Percentiles rank a stretch among this genome's conserved stretches.
These are phyloP conservation scores for Debaryomyces hansenii DNA, from an alignment of 805 yeast genomes.

Conservation along the genomic window DNA sequence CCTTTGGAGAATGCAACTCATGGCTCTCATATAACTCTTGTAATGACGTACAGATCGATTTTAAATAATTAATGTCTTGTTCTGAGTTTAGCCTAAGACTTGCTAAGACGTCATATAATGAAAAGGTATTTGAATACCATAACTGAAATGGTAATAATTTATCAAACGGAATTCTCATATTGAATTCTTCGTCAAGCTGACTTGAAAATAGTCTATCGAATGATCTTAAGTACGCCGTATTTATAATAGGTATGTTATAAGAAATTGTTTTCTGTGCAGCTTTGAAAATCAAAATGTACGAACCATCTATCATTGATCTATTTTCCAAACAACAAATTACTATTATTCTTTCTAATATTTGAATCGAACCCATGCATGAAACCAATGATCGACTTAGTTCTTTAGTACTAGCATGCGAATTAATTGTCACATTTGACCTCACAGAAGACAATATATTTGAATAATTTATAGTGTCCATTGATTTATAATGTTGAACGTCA, in stretches of 20 bases:
- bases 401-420: background rate
- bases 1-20: slow-evolving; percentile 43
- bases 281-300: slow-evolving; percentile 27
- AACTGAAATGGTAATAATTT: slow-evolving; percentile 37
- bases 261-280: slow-evolving; percentile 29
- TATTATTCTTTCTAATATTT: slow-evolving; percentile 31
- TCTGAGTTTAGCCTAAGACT: slow-evolving; percentile 21
- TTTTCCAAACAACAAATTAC: slow-evolving; percentile 24
- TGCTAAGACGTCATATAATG: slow-evolving; percentile 42
- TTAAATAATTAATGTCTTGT: slow-evolving; percentile 32
- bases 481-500: background rate
- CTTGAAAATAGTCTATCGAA: slow-evolving; percentile 40
- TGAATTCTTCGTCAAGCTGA: slow-evolving; percentile 15
- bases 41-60: slow-evolving; percentile 34
- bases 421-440: slow-evolving; percentile 8
- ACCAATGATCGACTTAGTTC: slow-evolving; percentile 12
- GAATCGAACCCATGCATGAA: slow-evolving; percentile 40
- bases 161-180: slow-evolving; percentile 13
- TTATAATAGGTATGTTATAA: slow-evolving; percentile 38
- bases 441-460: slow-evolving; percentile 5
- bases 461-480: background rate
- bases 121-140: slow-evolving; percentile 40
- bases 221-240: slow-evolving; percentile 39
- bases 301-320: slow-evolving; percentile 13
- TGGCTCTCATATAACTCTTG: slow-evolving; percentile 28